Evolutionary conservation across 1,284 basidiomycete species (phyloP), one percentile per base, ranked within the genome.

Genomic region (Xerocomus minutiporus): DNA sequence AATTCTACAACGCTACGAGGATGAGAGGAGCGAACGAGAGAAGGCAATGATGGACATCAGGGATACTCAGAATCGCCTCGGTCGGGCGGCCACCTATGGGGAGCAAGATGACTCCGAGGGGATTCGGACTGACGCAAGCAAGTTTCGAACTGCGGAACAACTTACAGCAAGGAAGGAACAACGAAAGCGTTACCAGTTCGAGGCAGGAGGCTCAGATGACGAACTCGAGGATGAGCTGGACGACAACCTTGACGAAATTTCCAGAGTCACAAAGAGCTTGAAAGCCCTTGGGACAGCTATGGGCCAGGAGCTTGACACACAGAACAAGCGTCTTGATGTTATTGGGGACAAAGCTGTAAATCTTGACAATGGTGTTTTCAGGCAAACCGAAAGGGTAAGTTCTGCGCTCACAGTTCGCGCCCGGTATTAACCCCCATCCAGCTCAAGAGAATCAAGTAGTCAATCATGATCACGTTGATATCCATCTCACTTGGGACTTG

Each of bases 201-300:
- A 99, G 61, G 86, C 86, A n/a, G 91, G 86, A 35, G 91, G 82
- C 15, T 93, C 90, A n/a, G 97, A 99, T 65, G 95, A 99, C 65
- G 94, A 97, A 73, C 61, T 97, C 1, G 95, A 97, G 72, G 84
- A 93, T 62, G 86, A 95, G 68, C 68, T 98, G 25, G 96, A 98
- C 63, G 83, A 84, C 59, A 98, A 99, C 69, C 73, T 99, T 47
- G 85, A 93, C 68, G 93, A 97, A 72, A 92, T 97, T 55, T 76
- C 82, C 42, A 86, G 86, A 53, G 81, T 91, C 46, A 85, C 91
- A 4, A 89, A 86, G 71, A 77, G 88, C 50, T 78, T 99, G 60
- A 96, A 94, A 73, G 82, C 84, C 26, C 75, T 98, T 25, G 92
- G 91, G 3, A 79, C 79, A 57, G 86, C 92, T 8, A 93, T 93